These are phyloP conservation scores for Puccinia novopanici DNA, from an alignment of 1,284 basidiomycete species.

Conservation along the genomic window DNA sequence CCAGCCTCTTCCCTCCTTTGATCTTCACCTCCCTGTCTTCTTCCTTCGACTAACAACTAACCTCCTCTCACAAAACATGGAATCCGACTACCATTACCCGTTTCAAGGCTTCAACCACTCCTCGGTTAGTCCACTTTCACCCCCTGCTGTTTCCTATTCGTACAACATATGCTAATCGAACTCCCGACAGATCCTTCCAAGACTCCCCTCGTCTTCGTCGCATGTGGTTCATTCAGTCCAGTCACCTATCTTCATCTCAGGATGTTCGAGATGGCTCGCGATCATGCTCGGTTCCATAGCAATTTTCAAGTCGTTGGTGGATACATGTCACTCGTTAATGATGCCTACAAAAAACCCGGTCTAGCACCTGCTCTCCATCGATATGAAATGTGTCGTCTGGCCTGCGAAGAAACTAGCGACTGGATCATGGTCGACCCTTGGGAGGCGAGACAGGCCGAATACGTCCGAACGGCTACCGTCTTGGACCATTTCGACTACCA, in stretches of 20 bases:
- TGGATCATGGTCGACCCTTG: conserved; percentile 58
- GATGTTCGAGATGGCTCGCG: conserved; percentile 58
- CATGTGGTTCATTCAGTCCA: conserved; percentile 57
- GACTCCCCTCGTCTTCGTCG: conserved; percentile 57
- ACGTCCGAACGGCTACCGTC: conserved; percentile 57
- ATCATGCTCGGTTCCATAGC: conserved; percentile 55
- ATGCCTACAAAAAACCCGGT: conserved; percentile 57
- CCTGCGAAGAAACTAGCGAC: conserved; percentile 55
- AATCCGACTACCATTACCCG: conserved; percentile 53
- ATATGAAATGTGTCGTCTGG: conserved; percentile 56
- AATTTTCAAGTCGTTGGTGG: conserved; percentile 56
- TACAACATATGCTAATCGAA: not conserved
- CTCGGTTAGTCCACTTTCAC: conserved; percentile 35
- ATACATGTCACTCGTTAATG: conserved; percentile 57
- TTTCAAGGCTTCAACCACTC: conserved; percentile 49
- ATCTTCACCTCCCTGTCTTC: no score
- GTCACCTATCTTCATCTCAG: conserved; percentile 58
- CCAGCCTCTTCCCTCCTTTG: no score
- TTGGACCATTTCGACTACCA: conserved; percentile 58
- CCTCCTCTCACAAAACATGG: conserved; percentile 36
- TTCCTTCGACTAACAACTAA: not conserved
- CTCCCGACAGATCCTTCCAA: conserved; percentile 51
- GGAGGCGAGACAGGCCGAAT: conserved; percentile 56
- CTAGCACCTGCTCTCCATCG: conserved; percentile 56
- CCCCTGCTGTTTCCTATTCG: not conserved